These are phyloP conservation scores for Sistotremastrum suecicum DNA, from an alignment of 768 basidiomycete species.

Conservation along the genomic window DNA sequence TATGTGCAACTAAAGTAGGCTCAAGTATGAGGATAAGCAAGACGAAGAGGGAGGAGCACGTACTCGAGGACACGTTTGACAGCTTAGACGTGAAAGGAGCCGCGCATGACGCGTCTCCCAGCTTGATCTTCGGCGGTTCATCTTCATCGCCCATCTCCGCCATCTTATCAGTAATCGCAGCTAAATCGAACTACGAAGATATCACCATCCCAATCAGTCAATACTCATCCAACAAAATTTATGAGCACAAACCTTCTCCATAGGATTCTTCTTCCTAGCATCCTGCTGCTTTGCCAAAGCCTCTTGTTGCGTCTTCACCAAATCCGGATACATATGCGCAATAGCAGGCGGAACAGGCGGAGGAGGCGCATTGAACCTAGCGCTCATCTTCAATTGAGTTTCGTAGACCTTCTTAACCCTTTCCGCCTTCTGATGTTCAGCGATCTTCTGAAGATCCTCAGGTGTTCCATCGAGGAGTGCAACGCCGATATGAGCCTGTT, in stretches of 20 bases:
- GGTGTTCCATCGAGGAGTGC: conserved; percentile 83
- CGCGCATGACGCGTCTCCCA: conserved; percentile 98
- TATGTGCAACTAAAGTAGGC: conserved; percentile 57
- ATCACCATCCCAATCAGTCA: conserved; percentile 12
- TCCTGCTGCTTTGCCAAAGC: conserved; percentile 49
- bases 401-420: conserved; percentile 96
- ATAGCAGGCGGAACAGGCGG: conserved; percentile 86
- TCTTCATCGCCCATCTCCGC: conserved; percentile 91
- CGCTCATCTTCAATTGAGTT: conserved; percentile 81
- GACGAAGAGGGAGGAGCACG: conserved; percentile 20
- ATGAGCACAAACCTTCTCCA: conserved; percentile 61
- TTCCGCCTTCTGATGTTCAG: conserved; percentile 81
- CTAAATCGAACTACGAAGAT: conserved; percentile 51
- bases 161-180: conserved; percentile 68
- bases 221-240: not conserved
- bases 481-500: conserved; percentile 95
- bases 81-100: conserved; percentile 98
- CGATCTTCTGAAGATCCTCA: conserved; percentile 87
- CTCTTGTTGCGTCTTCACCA: conserved; percentile 77
- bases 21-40: not conserved
- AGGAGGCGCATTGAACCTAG: conserved; percentile 83
- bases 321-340: conserved; percentile 78
- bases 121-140: conserved; percentile 94
- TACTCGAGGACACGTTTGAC: conserved; percentile 92
- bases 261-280: conserved; percentile 70